These are phyloP conservation scores for Aspergillus leporis DNA, from an alignment of 495 filamentous ascomycete species.

Conservation along the genomic window DNA sequence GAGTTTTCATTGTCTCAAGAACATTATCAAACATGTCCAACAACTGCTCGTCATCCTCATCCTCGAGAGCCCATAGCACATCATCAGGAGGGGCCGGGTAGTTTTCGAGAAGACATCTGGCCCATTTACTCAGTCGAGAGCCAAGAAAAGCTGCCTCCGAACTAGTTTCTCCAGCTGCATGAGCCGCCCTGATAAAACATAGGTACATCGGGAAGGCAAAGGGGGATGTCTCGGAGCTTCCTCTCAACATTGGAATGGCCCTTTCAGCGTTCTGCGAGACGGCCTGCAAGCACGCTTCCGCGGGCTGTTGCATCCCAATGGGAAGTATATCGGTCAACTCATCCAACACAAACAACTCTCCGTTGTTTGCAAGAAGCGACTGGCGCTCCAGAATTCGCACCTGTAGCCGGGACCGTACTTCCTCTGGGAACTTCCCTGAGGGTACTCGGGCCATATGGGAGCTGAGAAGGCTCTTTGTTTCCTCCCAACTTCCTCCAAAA, in stretches of 20 bases:
- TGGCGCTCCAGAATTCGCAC: slow-evolving; percentile 39
- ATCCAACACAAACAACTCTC: slow-evolving; percentile 38
- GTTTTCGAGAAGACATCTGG: slow-evolving; percentile 36
- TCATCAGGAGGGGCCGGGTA: slow-evolving; percentile 34
- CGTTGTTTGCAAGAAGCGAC: slow-evolving; percentile 37
- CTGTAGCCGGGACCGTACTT: slow-evolving; percentile 31
- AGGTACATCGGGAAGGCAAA: slow-evolving; percentile 32
- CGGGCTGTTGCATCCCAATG: slow-evolving; percentile 28
- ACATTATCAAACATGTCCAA: slow-evolving; percentile 26
- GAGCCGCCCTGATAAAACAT: slow-evolving; percentile 23
- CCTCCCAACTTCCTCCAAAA: slow-evolving; percentile 31
- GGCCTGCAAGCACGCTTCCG: slow-evolving; percentile 27
- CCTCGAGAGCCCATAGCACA: slow-evolving; percentile 29
- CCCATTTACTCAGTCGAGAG: slow-evolving; percentile 37
- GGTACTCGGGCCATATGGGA: slow-evolving; percentile 37
- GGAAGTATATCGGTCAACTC: slow-evolving; percentile 38
- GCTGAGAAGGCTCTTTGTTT: slow-evolving; percentile 34
- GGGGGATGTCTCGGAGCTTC: slow-evolving; percentile 16
- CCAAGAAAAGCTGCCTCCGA: slow-evolving; percentile 23
- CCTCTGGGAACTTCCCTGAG: slow-evolving; percentile 29
- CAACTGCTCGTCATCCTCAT: slow-evolving; percentile 31
- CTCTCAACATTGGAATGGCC: slow-evolving; percentile 24
- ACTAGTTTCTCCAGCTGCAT: slow-evolving; percentile 10
- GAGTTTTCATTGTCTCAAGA: slow-evolving; percentile 15
- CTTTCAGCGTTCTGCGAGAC: slow-evolving; percentile 21